Percentiles rank a stretch among this genome's conserved stretches.
Evolutionary conservation across 805 yeast species (phyloP).

Genomic region (Yarrowia bubula): DNA sequence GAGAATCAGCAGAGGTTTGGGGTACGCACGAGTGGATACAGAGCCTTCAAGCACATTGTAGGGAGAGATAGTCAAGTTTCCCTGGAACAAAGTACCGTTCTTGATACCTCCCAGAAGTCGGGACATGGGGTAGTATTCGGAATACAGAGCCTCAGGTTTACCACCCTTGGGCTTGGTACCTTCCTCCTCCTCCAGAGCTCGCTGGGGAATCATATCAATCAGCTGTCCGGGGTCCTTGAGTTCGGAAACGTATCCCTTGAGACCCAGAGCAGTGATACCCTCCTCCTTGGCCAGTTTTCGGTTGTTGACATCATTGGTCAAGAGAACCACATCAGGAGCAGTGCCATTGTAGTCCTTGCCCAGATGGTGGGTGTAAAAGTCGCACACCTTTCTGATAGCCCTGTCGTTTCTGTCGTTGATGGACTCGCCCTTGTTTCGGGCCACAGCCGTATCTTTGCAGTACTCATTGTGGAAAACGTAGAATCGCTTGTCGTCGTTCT

Average conservation of each 20-base stretch:
- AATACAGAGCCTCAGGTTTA: conserved; percentile 55
- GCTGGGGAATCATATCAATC: conserved; percentile 69
- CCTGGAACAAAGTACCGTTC: conserved; percentile 84
- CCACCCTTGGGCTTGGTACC: conserved; percentile 35
- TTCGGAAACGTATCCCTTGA: conserved; percentile 66
- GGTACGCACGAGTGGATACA: conserved; percentile 65
- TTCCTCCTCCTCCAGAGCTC: conserved; percentile 30
- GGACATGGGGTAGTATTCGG: conserved; percentile 75
- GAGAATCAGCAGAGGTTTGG: conserved; percentile 74
- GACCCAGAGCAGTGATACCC: conserved; percentile 54
- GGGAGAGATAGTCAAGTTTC: conserved; percentile 72
- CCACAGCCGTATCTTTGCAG: conserved; percentile 63
- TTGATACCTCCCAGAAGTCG: conserved; percentile 87
- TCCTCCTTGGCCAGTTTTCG: conserved; percentile 53
- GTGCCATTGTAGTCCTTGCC: conserved; percentile 34
- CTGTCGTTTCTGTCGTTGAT: conserved; percentile 90
- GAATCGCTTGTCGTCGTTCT: conserved; percentile 73
- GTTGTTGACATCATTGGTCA: conserved; percentile 79
- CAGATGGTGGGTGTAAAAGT: conserved; percentile 73
- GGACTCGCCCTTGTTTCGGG: conserved; percentile 62
- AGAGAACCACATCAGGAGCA: conserved; percentile 38
- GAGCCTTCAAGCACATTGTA: conserved; percentile 89
- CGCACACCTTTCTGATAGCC: conserved; percentile 72
- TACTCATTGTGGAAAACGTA: conserved; percentile 94
- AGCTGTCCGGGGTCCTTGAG: conserved; percentile 73